Evolutionary conservation across 2,329 filamentous ascomycete species (phyloP).

Genomic region (Curvularia sp.): DNA sequence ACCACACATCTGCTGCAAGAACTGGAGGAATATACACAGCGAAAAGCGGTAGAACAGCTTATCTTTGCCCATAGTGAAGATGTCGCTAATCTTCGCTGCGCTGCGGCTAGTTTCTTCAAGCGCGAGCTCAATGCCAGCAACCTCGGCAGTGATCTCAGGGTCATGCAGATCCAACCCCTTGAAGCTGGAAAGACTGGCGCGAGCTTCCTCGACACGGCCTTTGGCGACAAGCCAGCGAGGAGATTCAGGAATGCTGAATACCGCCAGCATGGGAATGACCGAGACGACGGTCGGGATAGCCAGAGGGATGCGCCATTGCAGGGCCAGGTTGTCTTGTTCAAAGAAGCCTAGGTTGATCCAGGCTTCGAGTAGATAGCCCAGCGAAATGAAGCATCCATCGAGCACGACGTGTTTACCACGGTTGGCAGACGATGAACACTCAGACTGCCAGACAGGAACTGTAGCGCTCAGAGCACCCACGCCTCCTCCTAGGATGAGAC

Average conservation of each 20-base stretch:
- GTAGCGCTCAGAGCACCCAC: constrained; percentile 55
- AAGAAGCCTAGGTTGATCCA: constrained; percentile 64
- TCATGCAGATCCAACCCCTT: constrained; percentile 51
- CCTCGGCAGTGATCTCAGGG: constrained; percentile 66
- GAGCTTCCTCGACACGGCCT: constrained; percentile 71
- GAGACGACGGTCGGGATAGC: constrained; percentile 67
- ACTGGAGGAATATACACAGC: constrained; percentile 60
- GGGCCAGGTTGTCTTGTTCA: constrained; percentile 63
- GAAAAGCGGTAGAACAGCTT: constrained; percentile 68
- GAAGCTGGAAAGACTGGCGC: constrained; percentile 52
- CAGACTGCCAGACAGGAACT: constrained; percentile 58
- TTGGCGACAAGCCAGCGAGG: constrained; percentile 73
- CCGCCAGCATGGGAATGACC: constrained; percentile 61
- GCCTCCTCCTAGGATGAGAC: constrained; percentile 56
- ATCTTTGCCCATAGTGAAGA: constrained; percentile 64
- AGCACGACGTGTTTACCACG: constrained; percentile 53
- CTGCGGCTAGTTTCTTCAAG: constrained; percentile 59
- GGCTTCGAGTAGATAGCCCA: constrained; percentile 56
- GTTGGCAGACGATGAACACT: constrained; percentile 50
- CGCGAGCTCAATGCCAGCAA: constrained; percentile 66
- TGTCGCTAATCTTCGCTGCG: constrained; percentile 68
- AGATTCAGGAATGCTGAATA: constrained; percentile 75
- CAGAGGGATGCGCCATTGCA: constrained; percentile 73
- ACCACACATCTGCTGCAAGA: constrained; percentile 61
- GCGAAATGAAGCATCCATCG: constrained; percentile 57